Evolutionary conservation across 139 green algal species (phyloP), one percentile per base, ranked within the genome.

Genomic region (Closterium sp.): DNA sequence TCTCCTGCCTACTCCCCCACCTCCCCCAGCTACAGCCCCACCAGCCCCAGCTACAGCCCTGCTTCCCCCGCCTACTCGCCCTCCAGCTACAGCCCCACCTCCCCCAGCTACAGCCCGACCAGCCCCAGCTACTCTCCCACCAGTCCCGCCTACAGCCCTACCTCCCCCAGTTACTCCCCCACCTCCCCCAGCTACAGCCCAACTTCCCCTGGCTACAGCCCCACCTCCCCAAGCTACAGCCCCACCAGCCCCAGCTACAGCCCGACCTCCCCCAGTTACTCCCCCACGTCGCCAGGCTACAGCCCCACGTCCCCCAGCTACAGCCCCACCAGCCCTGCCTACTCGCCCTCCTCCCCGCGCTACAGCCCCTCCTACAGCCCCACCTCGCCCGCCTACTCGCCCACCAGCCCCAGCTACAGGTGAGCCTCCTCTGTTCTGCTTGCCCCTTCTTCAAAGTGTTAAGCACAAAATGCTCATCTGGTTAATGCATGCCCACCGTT

Each of bases 191-290:
- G 70, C 7, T 97, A 97, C 29, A 87, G 19, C 84, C 97, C 93
- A 7, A 96, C 95, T 4, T 95, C 89, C 17, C 97, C 97, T 89
- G 94, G 95, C 30, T 98, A 98, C 93, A 96, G 90, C 19, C 96
- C 97, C 9, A 97, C 96, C 0, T 96, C 92, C 2, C 96, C 97
- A 0, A 13, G 95, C 10, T 97, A 96, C 95, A 95, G 89, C 2
- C 97, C 97, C 7, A 97, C 97, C 1, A 95, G 86, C 34, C 95
- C 95, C 0, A 88, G 93, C 0, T 98, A 97, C 91, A 97, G 95
- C 9, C 97, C 94, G 10, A 95, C 92, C n/a, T 94, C 92, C 5
- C 96, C 95, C 10, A 89, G 86, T 50, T 95, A 90, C 91, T 79
- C 2, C 62, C 93, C 94, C 88, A 85, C 91, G 0, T 94, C 91